A percentile compares a stretch with the other conserved stretches of the same genome.
Evolutionary conservation across 2,329 filamentous ascomycete species (phyloP).

Genomic region (Colletotrichum cuscutae): DNA sequence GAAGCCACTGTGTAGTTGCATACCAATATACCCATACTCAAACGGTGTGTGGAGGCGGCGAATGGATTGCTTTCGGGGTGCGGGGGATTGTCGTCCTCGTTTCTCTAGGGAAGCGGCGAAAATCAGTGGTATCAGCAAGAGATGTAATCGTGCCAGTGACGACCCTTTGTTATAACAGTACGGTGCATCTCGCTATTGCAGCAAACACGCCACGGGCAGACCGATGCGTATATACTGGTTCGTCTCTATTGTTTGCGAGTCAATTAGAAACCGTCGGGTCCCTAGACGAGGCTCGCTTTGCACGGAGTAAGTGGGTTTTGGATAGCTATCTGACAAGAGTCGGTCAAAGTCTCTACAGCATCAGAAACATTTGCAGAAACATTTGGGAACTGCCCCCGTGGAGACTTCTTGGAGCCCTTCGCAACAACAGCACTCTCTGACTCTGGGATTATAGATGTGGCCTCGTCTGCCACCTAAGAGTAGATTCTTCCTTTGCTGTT

Average conservation of each 20-base stretch:
- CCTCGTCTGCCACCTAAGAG: neutral
- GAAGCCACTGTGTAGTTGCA: neutral
- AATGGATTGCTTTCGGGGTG: neutral
- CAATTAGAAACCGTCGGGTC: too few species aligned
- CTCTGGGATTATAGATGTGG: neutral
- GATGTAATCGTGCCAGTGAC: neutral
- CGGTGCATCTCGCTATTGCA: neutral
- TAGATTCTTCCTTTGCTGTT: neutral
- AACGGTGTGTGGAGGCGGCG: slow-evolving; percentile 3
- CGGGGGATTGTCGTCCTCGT: neutral
- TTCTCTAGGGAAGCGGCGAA: neutral
- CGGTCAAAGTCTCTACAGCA: neutral
- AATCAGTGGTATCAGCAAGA: neutral
- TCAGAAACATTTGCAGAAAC: neutral
- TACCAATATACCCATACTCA: neutral
- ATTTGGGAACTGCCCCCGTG: neutral
- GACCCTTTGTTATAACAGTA: neutral
- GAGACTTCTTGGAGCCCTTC: neutral
- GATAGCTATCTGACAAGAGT: neutral
- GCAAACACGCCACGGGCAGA: neutral
- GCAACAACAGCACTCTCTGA: neutral
- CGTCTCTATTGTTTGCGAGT: neutral
- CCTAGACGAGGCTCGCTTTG: too few species aligned
- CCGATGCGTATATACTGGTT: neutral
- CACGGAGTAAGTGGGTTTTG: too few species aligned